phyloP scores from a whole-genome alignment of 1,284 basidiomycete species.

The Moesziomyces sp. region DNA sequence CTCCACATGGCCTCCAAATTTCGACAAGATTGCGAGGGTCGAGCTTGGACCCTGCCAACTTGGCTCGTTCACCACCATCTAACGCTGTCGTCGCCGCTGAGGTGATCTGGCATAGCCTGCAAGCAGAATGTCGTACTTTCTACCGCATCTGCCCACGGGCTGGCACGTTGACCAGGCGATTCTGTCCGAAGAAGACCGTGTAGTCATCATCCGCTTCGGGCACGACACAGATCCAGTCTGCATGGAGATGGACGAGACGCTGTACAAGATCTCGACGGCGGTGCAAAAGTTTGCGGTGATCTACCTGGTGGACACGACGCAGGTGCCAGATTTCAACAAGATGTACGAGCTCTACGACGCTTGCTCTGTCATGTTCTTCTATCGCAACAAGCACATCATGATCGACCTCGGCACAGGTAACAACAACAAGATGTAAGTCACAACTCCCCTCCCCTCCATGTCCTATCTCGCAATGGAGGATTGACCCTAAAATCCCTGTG shows the following conservation, averaged over 20 bases:
- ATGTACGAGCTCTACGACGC: conserved; percentile 71
- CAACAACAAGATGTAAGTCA: conserved; percentile 89
- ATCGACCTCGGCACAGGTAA: conserved; percentile 99
- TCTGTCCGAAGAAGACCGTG: conserved; percentile 94
- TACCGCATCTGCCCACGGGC: conserved; percentile 84
- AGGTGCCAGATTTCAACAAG: conserved; percentile 98
- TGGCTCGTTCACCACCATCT: not conserved
- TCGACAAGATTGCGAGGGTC: not conserved
- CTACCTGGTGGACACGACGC: conserved; percentile 93
- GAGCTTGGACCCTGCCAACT: too few relatives aligned
- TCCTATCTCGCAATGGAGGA: not conserved
- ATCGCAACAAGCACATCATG: conserved; percentile 97
- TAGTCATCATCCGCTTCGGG: conserved; percentile 94
- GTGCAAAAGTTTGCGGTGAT: conserved; percentile 99
- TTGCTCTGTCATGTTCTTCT: conserved; percentile 62
- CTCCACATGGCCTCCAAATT: not conserved
- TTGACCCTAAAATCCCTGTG: not conserved
- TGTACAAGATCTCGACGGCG: conserved; percentile 90
- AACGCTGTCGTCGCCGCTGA: not conserved
- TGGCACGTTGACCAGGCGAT: conserved; percentile 77
- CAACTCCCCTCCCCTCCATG: not conserved
- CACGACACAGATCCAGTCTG: conserved; percentile 89
- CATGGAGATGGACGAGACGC: conserved; percentile 99
- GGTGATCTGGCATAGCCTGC: not conserved
- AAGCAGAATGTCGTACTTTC: conserved; percentile 73